These are phyloP conservation scores for Rhizopus arrhizus DNA, from an alignment of 371 early-diverging fungal genomes.

Conservation along the genomic window DNA sequence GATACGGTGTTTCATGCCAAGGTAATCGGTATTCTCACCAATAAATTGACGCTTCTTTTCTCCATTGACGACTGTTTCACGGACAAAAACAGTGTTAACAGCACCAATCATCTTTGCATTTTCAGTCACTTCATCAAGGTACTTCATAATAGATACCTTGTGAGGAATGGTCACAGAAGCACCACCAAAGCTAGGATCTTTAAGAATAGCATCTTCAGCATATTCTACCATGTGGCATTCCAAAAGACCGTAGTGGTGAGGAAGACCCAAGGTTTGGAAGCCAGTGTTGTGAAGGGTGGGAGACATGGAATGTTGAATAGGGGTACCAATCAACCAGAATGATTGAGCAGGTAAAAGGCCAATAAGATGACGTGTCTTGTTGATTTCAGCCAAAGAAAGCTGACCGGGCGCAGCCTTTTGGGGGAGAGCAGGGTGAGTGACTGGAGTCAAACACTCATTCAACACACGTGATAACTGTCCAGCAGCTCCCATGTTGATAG, in stretches of 20 bases:
- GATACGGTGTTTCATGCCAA: conserved; percentile 80
- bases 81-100: conserved; percentile 84
- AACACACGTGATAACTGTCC: conserved; percentile 90
- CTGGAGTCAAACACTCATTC: conserved; percentile 88
- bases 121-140: conserved; percentile 71
- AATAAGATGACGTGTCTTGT: conserved; percentile 65
- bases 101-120: conserved; percentile 89
- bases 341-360: conserved; percentile 72
- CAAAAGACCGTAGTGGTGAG: conserved; percentile 74
- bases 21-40: conserved; percentile 95
- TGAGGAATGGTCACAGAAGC: conserved; percentile 95
- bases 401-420: conserved; percentile 94
- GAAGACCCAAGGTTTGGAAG: conserved; percentile 83
- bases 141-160: conserved; percentile 81
- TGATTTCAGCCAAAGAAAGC: conserved; percentile 82
- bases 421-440: conserved; percentile 84
- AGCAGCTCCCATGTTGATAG: conserved; percentile 89
- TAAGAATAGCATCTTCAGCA: conserved; percentile 59
- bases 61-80: conserved; percentile 39
- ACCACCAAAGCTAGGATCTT: conserved; percentile 83
- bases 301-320: conserved; percentile 87
- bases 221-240: conserved; percentile 73
- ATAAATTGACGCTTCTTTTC: conserved; percentile 54
- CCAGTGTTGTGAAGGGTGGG: conserved; percentile 93
- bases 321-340: conserved; percentile 90